Evolutionary conservation across 805 yeast species (phyloP).

Genomic region (Blastobotrys chiropterorum): DNA sequence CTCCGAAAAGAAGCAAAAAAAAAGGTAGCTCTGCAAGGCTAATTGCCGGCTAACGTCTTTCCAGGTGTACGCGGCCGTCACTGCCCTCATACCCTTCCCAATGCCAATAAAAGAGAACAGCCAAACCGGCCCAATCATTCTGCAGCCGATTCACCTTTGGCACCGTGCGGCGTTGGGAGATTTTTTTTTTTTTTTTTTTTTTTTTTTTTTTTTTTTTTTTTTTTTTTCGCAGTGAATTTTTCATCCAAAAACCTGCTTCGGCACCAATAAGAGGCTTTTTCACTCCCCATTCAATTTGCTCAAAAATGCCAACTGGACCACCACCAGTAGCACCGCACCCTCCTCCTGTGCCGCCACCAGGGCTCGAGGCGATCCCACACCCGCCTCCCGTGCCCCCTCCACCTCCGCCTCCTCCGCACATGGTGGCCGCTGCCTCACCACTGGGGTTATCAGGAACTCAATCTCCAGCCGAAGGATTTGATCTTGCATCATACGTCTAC

Average conservation of each 20-base stretch:
- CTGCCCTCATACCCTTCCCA: too few relatives aligned
- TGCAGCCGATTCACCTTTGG: not conserved
- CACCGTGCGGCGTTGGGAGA: not conserved
- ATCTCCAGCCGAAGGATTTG: slow-evolving; percentile 6
- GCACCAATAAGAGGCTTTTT: not conserved
- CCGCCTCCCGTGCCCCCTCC: slow-evolving; percentile 2
- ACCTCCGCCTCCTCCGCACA: slow-evolving; percentile 6
- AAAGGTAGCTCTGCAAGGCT: too few relatives aligned
- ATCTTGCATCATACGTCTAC: slow-evolving; percentile 25
- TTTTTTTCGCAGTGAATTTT: not conserved
- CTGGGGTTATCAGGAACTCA: not conserved
- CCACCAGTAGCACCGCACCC: not conserved
- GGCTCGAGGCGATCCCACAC: not conserved
- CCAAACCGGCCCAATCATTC: not conserved
- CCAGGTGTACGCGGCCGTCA: too few relatives aligned
- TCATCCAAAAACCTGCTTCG: not conserved
- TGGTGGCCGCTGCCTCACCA: slow-evolving; percentile 1
- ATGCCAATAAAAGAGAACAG: too few relatives aligned
- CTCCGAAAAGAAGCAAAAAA: too few relatives aligned
- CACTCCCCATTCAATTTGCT: not conserved
- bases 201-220: too few relatives aligned
- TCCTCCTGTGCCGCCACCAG: not conserved
- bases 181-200: too few relatives aligned
- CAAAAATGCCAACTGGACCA: not conserved
- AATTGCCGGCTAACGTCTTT: too few relatives aligned